Conservation (phyloP, 2,329 filamentous ascomycete genomes). For the Ilyonectria destructans region DNA sequence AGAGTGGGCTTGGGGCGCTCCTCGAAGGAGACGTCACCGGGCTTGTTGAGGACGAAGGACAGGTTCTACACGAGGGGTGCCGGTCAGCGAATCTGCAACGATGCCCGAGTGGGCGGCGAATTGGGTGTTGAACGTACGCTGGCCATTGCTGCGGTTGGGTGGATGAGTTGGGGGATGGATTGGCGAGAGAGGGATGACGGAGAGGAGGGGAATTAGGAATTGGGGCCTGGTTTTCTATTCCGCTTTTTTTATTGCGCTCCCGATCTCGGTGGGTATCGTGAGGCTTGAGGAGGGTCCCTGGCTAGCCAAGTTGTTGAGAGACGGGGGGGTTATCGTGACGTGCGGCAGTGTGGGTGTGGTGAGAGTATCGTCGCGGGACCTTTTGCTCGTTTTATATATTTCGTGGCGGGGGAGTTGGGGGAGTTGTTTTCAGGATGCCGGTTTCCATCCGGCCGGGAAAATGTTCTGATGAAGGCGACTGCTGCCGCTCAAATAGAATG, state of each 20-base stretch:
- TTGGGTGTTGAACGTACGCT: slow-evolving; percentile 39
- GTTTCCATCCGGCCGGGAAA: slow-evolving; percentile 33
- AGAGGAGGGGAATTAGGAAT: slow-evolving; percentile 3
- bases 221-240: slow-evolving; percentile 26
- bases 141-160: slow-evolving; percentile 41
- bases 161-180: slow-evolving; percentile 12
- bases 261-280: slow-evolving; percentile 32
- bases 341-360: slow-evolving; percentile 29
- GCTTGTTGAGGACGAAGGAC: slow-evolving; percentile 87
- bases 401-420: not conserved
- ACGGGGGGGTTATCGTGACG: slow-evolving; percentile 32
- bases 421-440: slow-evolving; percentile 17
- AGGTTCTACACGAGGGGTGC: slow-evolving; percentile 73
- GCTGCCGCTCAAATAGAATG: slow-evolving; percentile 43
- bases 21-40: slow-evolving; percentile 81
- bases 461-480: slow-evolving; percentile 44
- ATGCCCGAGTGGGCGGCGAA: not conserved
- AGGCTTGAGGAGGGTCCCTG: slow-evolving; percentile 31
- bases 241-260: slow-evolving; percentile 9
- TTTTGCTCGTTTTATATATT: slow-evolving; percentile 20
- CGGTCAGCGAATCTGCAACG: slow-evolving; percentile 23
- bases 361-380: slow-evolving; percentile 13
- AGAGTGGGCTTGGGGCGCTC: slow-evolving; percentile 82
- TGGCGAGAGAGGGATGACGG: not conserved
- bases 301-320: slow-evolving; percentile 33